These are phyloP conservation scores for Verticillium nubilum DNA, from an alignment of 2,329 filamentous ascomycete genomes.

Conservation along the genomic window DNA sequence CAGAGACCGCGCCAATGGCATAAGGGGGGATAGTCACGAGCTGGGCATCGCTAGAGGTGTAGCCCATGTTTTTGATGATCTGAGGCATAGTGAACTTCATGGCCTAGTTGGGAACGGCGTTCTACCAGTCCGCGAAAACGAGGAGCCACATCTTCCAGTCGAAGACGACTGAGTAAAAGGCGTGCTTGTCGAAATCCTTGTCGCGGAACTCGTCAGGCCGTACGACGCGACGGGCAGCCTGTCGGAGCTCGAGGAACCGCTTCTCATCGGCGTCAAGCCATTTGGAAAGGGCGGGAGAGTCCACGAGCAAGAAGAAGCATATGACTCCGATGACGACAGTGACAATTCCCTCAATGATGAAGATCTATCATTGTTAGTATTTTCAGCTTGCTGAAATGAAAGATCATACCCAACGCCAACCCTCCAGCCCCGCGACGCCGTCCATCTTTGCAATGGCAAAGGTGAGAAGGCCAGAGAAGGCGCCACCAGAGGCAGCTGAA, in stretches of 20 bases:
- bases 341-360: conserved; percentile 44
- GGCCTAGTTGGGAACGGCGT: conserved; percentile 28
- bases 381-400: background rate
- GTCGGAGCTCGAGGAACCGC: conserved; percentile 31
- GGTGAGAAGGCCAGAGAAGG: conserved; percentile 40
- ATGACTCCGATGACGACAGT: conserved; percentile 29
- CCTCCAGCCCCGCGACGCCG: conserved; percentile 32
- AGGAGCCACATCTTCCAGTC: conserved; percentile 42
- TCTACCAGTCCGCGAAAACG: conserved; percentile 36
- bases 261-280: conserved; percentile 35
- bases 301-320: conserved; percentile 41
- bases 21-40: conserved; percentile 30
- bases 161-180: conserved; percentile 31
- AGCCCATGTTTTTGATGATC: conserved; percentile 35
- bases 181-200: conserved; percentile 24
- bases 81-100: conserved; percentile 29
- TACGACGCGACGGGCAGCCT: conserved; percentile 21
- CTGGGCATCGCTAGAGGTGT: conserved; percentile 23
- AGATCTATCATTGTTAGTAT: conserved; percentile 29
- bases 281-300: conserved; percentile 28
- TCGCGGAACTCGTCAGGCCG: conserved; percentile 17
- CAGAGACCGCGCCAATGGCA: conserved; percentile 23
- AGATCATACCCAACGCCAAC: conserved; percentile 37
- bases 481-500: conserved; percentile 30
- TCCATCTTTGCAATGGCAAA: conserved; percentile 40